Base-by-base conservation (phyloP, 129 eudicot species). In the Flaveria sonorensis region DNA sequence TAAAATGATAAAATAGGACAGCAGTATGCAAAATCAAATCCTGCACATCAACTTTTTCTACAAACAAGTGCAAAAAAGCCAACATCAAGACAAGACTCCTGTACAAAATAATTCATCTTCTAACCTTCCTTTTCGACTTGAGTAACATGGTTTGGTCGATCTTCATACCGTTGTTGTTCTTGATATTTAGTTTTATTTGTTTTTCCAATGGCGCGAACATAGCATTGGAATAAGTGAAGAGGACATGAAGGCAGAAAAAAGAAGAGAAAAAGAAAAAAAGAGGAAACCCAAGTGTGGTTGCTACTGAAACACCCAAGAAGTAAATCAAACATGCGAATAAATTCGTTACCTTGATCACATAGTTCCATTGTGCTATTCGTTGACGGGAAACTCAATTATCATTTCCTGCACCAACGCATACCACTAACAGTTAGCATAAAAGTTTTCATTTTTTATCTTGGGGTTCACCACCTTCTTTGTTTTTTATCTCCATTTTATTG, bases 371-470 rank as follows among this genome's bases (percentile, higher is more conserved):
- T 50, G 74, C 86, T 88, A 87, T 30, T 59, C 83, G 55, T 89
- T 87, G 40, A 78, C 32, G 39, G 81, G 79, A 45, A 87, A 77
- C 77, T 87, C 75, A 76, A 90, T 80, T 72, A 89, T 75, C 90
- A 87, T 86, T 83, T 88, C 95, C 98, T 93, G 91, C 84, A 83
- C 46, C 71, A 81, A 56, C 10, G 51, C 64, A 68, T 20, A 63
- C 28, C 10, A 47, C 36, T 39, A 73, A 48, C 46, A 12, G 42
- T 75, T 63, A 64, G 79, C 10, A 60, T 45, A 2, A 19, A 61
- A 11, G 12, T 78, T 56, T 69, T n/a, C 4, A 11, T 4, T 53
- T 4, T 53, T 16, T n/a, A 7, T 16, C 63, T 8, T 19, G 10
- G 23, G 9, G 24, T 23, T 57, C 69, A 23, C 15, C 61, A 23